A percentile compares a stretch with the other conserved stretches of the same genome.
These are phyloP conservation scores for Eutrema yunnanense DNA, from an alignment of 345 rosid genomes.

Conservation along the genomic window DNA sequence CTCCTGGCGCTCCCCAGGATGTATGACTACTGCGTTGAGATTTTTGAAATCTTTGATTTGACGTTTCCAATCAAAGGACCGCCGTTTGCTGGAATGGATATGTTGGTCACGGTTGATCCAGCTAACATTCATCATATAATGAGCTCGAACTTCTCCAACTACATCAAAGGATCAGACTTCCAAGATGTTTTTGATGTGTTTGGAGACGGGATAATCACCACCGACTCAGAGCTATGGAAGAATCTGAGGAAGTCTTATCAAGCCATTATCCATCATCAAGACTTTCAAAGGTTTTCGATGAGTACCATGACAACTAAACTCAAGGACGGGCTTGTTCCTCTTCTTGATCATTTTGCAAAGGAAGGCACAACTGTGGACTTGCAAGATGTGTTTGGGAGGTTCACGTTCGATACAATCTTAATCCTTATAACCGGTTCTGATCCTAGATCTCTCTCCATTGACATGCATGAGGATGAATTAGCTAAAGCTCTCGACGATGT, in stretches of 20 bases:
- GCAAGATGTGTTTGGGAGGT: slow-evolving; percentile 51
- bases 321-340: neutral
- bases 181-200: slow-evolving; percentile 5
- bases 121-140: slow-evolving; percentile 20
- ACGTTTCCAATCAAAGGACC: slow-evolving; percentile 20
- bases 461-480: slow-evolving; percentile 28
- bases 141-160: slow-evolving; percentile 25
- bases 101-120: slow-evolving; percentile 23
- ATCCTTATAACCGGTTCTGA: slow-evolving; percentile 45
- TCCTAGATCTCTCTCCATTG: slow-evolving; percentile 33
- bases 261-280: neutral
- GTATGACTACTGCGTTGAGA: slow-evolving; percentile 4
- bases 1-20: neutral
- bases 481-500: slow-evolving; percentile 37
- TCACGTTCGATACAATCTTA: slow-evolving; percentile 46
- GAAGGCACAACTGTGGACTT: slow-evolving; percentile 27
- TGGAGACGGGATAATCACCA: slow-evolving; percentile 16
- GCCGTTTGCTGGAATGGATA: slow-evolving; percentile 4
- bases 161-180: slow-evolving; percentile 17
- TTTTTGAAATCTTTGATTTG: neutral
- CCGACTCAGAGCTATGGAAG: slow-evolving; percentile 25
- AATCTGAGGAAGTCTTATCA: slow-evolving; percentile 6
- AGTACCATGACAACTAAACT: neutral
- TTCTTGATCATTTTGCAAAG: neutral
- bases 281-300: slow-evolving; percentile 8